phyloP scores from a whole-genome alignment of 1,139 yeast species.

The Zygotorulaspora mrakii region DNA sequence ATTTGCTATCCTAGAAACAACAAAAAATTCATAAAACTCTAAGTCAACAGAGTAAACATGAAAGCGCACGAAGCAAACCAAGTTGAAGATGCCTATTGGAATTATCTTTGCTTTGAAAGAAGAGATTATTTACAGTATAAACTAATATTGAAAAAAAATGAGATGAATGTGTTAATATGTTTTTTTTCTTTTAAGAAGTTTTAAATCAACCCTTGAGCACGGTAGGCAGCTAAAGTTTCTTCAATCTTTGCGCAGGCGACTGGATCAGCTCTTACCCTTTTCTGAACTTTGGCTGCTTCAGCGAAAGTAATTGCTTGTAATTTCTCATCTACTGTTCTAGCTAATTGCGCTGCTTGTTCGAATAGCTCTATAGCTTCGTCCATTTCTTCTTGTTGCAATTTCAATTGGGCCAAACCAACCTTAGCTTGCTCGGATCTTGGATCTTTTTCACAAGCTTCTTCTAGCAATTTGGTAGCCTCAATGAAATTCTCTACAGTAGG shows the following conservation, averaged over 20 bases:
- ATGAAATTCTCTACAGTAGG: conserved; percentile 49
- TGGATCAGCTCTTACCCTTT: conserved; percentile 66
- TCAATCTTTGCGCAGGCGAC: conserved; percentile 46
- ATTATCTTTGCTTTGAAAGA: too few species aligned
- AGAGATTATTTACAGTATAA: conserved; percentile 15
- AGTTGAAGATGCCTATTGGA: too few species aligned
- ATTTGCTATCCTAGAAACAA: too few species aligned
- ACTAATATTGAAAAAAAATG: conserved; percentile 4
- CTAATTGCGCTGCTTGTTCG: conserved; percentile 75
- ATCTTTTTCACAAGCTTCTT: conserved; percentile 76
- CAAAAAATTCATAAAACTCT: too few species aligned
- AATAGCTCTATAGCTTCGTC: conserved; percentile 79
- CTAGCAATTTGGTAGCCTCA: conserved; percentile 65
- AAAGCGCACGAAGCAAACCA: too few species aligned
- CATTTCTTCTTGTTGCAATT: conserved; percentile 75
- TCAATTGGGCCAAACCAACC: conserved; percentile 85
- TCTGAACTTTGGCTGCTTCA: conserved; percentile 84
- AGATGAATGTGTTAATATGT: conserved; percentile 1
- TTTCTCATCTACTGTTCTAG: conserved; percentile 84
- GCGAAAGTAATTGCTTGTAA: conserved; percentile 89
- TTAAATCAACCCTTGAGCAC: conserved; percentile 29
- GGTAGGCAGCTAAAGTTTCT: conserved; percentile 41
- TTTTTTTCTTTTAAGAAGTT: background rate
- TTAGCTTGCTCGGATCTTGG: conserved; percentile 87
- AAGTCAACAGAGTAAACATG: too few species aligned